Conservation (phyloP, 768 basidiomycete genomes). For the Suillus paluster region DNA sequence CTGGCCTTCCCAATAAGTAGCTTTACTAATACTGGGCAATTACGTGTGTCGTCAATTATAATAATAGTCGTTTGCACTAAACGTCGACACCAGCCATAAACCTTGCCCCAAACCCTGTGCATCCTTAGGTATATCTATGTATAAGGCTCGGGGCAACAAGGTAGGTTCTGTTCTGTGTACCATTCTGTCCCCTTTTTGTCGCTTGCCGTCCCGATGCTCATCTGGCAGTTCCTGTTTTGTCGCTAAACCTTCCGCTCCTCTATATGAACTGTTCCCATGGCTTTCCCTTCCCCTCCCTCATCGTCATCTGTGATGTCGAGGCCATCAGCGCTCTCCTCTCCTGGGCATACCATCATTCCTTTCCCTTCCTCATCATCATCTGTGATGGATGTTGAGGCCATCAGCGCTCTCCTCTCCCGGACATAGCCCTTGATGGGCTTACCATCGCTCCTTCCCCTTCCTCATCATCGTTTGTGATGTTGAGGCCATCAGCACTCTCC, state of each 20-base stretch:
- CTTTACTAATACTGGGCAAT: neutral
- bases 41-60: neutral
- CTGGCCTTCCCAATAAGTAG: slow-evolving; percentile 1
- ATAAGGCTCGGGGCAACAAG: neutral
- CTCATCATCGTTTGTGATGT: no score
- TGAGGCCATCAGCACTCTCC: no score
- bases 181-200: no score
- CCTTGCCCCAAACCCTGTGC: neutral
- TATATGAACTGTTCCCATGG: neutral
- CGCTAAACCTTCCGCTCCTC: neutral
- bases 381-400: no score
- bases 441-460: no score
- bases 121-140: neutral
- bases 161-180: neutral
- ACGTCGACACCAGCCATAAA: neutral
- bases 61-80: neutral
- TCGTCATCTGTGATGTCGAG: neutral
- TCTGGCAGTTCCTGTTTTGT: no score
- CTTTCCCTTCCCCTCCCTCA: neutral
- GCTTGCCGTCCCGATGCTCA: no score
- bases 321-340: neutral
- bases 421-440: no score
- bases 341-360: neutral
- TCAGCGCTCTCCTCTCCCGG: neutral
- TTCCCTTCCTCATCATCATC: neutral